Evolutionary conservation across 208 protist species (phyloP), one percentile per base, ranked within the genome.

Genomic region (Blastocrithidia nonstop): DNA sequence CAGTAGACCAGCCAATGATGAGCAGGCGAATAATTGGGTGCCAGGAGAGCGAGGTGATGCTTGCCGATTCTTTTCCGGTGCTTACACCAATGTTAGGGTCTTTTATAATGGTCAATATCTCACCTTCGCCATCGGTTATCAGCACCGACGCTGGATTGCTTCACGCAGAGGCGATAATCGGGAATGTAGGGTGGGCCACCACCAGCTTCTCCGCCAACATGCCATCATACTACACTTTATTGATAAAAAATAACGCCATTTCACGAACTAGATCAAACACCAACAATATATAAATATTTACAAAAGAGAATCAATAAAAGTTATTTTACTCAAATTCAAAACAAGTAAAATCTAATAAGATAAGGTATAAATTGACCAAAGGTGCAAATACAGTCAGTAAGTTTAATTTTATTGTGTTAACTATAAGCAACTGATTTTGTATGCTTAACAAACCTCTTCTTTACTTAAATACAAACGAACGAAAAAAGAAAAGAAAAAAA

Each of bases 1-100:
- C 89, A 50, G 57, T 77, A 44, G 58, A 73, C 84, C 81, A 93
- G 16, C 89, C 89, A 39, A 89, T 77, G 7, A 70, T 50, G 4
- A 96, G 55, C 17, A 87, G 35, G 19, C 56, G 23, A 27, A 81
- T 58, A 6, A 42, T 62, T 8, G 89, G 89, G 53, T 96, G 89
- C 89, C 89, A 96, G 6, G 70, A 60, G 17, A 94, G 55, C 17
- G 59, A 46, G 4, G 76, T 77, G 4, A 77, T 47, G 11, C 38
- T 48, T 19, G 54, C 51, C 15, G 21, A 37, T 21, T 42, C 46
- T 35, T 53, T 61, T 22, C 50, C 57, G 3, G 39, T 28, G 4
- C 53, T 45, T 31, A 48, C 45, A 48, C 54, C 61, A 39, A 26
- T 49, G 54, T 35, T 50, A 5, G 62, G 72, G 28, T 65, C 55